These are phyloP conservation scores for Monilinia vaccinii-corymbosi DNA, from an alignment of 2,329 filamentous ascomycete species.

Conservation along the genomic window DNA sequence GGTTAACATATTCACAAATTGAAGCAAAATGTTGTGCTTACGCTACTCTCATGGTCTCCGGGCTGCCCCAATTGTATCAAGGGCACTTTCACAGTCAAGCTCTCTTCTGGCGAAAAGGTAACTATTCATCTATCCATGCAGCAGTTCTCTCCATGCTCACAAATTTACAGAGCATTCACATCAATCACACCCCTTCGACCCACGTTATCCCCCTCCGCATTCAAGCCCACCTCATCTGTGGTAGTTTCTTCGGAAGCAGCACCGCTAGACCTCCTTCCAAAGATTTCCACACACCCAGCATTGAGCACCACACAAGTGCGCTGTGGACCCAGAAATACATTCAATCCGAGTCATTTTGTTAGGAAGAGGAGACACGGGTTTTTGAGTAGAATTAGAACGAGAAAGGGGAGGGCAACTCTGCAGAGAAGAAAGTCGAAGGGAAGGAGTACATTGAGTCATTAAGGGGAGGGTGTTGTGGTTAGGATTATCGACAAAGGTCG, in stretches of 20 bases:
- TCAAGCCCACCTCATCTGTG: conserved; percentile 9
- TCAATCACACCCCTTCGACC: conserved; percentile 25
- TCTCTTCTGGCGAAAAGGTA: conserved; percentile 19
- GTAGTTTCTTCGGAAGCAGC: neutral
- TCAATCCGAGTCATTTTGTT: conserved; percentile 31
- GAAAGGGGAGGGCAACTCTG: conserved; percentile 27
- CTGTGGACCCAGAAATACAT: conserved; percentile 29
- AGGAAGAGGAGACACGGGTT: conserved; percentile 31
- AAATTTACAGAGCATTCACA: conserved; percentile 25
- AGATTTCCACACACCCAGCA: conserved; percentile 27
- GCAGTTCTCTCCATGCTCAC: neutral
- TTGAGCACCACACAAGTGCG: conserved; percentile 26
- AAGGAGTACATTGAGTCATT: conserved; percentile 31
- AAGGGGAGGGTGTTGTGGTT: neutral
- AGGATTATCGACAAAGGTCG: neutral
- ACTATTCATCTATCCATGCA: neutral
- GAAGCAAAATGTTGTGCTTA: conserved; percentile 26
- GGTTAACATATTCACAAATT: neutral
- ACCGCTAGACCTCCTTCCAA: conserved; percentile 25
- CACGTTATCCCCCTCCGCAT: conserved; percentile 18
- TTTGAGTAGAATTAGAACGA: conserved; percentile 27
- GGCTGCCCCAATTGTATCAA: conserved; percentile 13
- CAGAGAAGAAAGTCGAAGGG: conserved; percentile 27
- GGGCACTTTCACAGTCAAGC: conserved; percentile 4
- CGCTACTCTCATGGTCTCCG: conserved; percentile 22